phyloP scores from a whole-genome alignment of 1,139 yeast species.

The Taiozyma sp. region DNA sequence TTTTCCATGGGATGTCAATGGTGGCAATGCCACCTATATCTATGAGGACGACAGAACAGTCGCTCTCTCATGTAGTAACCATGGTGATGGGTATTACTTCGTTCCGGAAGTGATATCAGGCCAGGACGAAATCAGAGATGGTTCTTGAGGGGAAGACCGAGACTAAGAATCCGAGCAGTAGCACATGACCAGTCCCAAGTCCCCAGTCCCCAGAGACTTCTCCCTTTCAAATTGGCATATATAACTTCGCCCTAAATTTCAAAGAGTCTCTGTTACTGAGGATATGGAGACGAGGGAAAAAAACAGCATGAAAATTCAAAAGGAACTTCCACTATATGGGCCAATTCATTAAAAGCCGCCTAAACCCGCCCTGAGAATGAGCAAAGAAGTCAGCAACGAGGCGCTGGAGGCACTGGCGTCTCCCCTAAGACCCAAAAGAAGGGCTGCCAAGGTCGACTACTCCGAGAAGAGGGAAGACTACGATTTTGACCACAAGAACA shows the following conservation, averaged over 20 bases:
- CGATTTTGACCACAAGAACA: slow-evolving; percentile 5
- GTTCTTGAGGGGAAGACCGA: neutral
- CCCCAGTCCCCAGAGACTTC: neutral
- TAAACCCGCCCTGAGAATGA: neutral
- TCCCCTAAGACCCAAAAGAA: slow-evolving; percentile 19
- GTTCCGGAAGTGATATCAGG: neutral
- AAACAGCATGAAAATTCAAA: neutral
- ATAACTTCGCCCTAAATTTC: neutral
- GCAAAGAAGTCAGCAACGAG: neutral
- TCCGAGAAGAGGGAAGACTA: slow-evolving; percentile 29
- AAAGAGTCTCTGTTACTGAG: neutral
- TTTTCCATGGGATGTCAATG: neutral
- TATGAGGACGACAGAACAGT: too few species aligned
- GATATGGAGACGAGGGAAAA: neutral
- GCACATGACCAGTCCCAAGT: neutral
- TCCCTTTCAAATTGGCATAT: neutral
- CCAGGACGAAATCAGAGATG: neutral
- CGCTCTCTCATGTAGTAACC: neutral
- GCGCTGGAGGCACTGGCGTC: neutral
- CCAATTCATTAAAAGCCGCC: neutral
- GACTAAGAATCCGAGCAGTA: neutral
- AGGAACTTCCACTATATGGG: neutral
- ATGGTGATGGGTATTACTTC: neutral
- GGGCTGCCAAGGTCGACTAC: slow-evolving; percentile 30
- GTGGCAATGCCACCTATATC: neutral